These are phyloP conservation scores for Neoascochyta sp. DNA, from an alignment of 2,329 filamentous ascomycete genomes.

Conservation along the genomic window DNA sequence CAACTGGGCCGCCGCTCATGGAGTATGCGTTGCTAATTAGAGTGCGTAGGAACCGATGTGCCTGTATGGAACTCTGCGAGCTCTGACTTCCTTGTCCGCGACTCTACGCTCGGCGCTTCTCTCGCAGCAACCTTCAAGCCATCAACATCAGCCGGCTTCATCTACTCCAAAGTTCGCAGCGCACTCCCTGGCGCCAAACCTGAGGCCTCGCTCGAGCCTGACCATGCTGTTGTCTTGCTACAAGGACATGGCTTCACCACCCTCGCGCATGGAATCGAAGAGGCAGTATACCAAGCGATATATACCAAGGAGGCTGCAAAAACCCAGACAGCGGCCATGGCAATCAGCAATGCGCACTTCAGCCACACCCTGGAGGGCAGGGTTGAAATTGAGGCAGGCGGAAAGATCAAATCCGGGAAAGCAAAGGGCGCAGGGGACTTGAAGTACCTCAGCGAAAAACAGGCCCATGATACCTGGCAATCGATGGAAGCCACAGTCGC, in stretches of 20 bases:
- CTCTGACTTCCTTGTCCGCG: conserved; percentile 36
- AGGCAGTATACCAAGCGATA: conserved; percentile 46
- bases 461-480: conserved; percentile 42
- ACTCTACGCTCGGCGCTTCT: conserved; percentile 30
- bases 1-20: neutral
- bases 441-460: conserved; percentile 42
- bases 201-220: conserved; percentile 32
- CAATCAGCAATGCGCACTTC: conserved; percentile 32
- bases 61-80: conserved; percentile 37
- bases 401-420: conserved; percentile 41
- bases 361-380: conserved; percentile 40
- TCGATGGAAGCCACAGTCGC: conserved; percentile 31
- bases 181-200: conserved; percentile 33
- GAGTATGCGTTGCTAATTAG: neutral
- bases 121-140: conserved; percentile 38
- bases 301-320: conserved; percentile 42
- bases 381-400: conserved; percentile 37
- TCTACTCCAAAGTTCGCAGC: conserved; percentile 38
- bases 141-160: conserved; percentile 36
- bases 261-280: conserved; percentile 42
- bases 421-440: conserved; percentile 42
- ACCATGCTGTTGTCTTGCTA: conserved; percentile 40
- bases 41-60: conserved; percentile 26
- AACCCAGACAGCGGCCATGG: conserved; percentile 40
- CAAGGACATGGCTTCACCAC: conserved; percentile 47